A percentile compares a stretch with the other conserved stretches of the same genome.
These are phyloP conservation scores for Acanthamoeba polyphaga DNA, from an alignment of 208 protist genomes.

Conservation along the genomic window DNA sequence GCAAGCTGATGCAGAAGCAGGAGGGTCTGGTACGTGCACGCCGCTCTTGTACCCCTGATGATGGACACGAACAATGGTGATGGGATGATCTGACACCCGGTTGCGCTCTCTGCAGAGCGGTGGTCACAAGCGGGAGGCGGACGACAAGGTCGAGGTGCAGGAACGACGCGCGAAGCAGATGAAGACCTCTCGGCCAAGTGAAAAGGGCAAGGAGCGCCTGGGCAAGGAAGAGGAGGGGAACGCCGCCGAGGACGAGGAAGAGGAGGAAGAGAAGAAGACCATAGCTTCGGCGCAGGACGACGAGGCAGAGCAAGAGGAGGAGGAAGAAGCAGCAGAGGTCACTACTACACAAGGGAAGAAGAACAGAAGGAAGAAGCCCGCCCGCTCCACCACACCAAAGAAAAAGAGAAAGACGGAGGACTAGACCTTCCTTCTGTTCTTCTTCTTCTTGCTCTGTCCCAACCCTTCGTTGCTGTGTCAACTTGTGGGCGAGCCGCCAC, in stretches of 20 bases:
- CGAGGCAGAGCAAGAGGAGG: background rate
- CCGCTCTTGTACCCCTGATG: background rate
- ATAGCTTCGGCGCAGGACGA: background rate
- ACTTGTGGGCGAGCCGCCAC: too few relatives aligned
- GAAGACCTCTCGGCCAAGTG: background rate
- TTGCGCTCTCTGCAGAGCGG: background rate
- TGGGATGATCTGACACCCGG: background rate
- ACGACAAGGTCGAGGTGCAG: slow-evolving; percentile 15
- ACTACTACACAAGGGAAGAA: background rate
- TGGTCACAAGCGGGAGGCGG: slow-evolving; percentile 60
- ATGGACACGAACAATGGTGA: background rate
- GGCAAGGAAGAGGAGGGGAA: background rate
- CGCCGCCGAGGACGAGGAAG: background rate
- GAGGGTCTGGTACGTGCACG: slow-evolving; percentile 3
- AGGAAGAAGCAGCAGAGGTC: background rate
- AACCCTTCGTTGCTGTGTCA: too few relatives aligned
- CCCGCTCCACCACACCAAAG: background rate
- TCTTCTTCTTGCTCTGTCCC: too few relatives aligned
- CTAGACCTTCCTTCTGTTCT: background rate
- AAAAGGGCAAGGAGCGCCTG: slow-evolving; percentile 42
- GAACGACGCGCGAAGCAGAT: background rate
- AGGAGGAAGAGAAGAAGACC: background rate
- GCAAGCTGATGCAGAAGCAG: slow-evolving; percentile 55
- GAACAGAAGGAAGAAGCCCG: background rate
- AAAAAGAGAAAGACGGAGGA: slow-evolving; percentile 65